A percentile compares a stretch with the other conserved stretches of the same genome.
phyloP scores from a whole-genome alignment of 176 grass and related monocot species.

The Musa troglodytarum region DNA sequence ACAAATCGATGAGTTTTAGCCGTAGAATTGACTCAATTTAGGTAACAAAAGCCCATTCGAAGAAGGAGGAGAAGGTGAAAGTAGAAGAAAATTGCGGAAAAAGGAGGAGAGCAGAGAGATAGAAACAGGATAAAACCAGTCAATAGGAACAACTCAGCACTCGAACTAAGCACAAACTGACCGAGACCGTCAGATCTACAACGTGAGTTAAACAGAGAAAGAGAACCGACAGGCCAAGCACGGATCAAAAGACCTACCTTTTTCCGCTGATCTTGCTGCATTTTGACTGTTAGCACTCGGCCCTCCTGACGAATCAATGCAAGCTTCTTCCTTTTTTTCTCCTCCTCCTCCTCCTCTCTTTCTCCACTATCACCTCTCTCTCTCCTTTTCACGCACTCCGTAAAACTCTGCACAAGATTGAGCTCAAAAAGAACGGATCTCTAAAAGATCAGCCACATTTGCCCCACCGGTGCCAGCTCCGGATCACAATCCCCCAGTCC shows the following conservation, averaged over 20 bases:
- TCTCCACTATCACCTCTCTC: not conserved
- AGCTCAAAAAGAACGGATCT: slow-evolving; percentile 8
- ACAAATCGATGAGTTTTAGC: not conserved
- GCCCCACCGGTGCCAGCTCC: slow-evolving; percentile 22
- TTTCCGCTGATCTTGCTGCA: slow-evolving; percentile 43
- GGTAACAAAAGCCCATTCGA: not conserved
- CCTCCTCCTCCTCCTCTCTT: not conserved
- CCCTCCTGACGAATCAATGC: not conserved
- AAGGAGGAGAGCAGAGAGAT: not conserved
- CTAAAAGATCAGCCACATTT: slow-evolving; percentile 28
- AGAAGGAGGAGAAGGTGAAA: not conserved
- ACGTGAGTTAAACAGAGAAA: slow-evolving; percentile 7
- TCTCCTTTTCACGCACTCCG: not conserved
- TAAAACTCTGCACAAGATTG: not conserved
- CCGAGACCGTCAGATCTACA: not conserved
- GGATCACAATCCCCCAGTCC: slow-evolving; percentile 9
- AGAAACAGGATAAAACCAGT: not conserved
- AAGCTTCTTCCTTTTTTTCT: slow-evolving; percentile 5
- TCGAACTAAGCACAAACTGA: not conserved
- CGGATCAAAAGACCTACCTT: slow-evolving; percentile 25
- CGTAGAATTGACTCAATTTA: too few species aligned
- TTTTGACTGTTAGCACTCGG: not conserved
- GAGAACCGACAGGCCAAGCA: slow-evolving; percentile 1
- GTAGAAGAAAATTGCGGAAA: too few species aligned
- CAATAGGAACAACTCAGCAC: not conserved